These are phyloP conservation scores for Salmacisia buchloeana DNA, from an alignment of 1,284 basidiomycete genomes.

Conservation along the genomic window DNA sequence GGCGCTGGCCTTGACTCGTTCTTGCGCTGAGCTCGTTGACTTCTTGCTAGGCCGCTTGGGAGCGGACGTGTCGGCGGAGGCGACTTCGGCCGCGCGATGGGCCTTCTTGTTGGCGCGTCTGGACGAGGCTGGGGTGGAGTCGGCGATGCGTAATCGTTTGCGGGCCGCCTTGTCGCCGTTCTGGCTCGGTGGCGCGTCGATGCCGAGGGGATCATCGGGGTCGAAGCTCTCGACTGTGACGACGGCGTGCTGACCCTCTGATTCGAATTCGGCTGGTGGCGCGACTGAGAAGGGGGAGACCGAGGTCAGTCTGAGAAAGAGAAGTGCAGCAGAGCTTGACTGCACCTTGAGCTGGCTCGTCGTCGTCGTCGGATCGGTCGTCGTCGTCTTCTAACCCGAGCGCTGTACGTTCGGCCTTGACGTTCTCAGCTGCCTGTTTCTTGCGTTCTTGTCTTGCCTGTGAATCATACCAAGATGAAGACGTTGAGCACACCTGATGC, in stretches of 20 bases:
- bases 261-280: neutral
- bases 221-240: neutral
- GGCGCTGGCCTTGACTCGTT: neutral
- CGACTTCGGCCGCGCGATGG: neutral
- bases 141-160: neutral
- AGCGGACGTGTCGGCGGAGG: too few species aligned
- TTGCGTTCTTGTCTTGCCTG: slow-evolving; percentile 23
- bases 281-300: neutral
- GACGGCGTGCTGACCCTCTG: neutral
- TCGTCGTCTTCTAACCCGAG: slow-evolving; percentile 25
- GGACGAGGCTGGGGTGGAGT: neutral
- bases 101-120: slow-evolving; percentile 2
- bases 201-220: slow-evolving; percentile 4
- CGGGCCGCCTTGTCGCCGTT: neutral
- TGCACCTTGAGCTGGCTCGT: neutral
- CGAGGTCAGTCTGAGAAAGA: neutral
- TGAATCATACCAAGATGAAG: neutral
- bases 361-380: slow-evolving; percentile 25
- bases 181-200: neutral
- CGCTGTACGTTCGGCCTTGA: slow-evolving; percentile 29
- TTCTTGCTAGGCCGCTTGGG: neutral
- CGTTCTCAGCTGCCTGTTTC: slow-evolving; percentile 20
- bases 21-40: neutral
- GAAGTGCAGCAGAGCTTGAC: neutral
- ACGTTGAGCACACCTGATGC: neutral